Conservation (phyloP, 176 grass and related monocot species). For the Puya raimondii region DNA sequence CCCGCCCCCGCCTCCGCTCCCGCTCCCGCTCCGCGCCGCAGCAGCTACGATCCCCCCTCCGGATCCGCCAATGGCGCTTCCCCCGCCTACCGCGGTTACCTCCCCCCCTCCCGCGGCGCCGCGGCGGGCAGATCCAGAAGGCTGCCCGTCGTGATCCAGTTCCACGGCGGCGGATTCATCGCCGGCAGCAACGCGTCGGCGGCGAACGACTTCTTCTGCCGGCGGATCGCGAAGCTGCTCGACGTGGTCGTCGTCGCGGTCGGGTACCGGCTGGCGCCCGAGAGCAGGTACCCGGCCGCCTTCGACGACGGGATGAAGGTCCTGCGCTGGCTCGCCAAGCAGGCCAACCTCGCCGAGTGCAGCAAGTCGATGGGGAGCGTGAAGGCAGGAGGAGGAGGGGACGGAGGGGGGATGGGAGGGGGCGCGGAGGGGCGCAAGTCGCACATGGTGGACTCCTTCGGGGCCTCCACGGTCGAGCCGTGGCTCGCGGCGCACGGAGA, state of each 20-base stretch:
- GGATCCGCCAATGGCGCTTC: not conserved
- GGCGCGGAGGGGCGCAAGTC: slow-evolving; percentile 37
- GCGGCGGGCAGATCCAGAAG: slow-evolving; percentile 19
- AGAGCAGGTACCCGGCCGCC: slow-evolving; percentile 70
- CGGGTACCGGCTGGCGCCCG: slow-evolving; percentile 68
- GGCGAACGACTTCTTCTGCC: slow-evolving; percentile 77
- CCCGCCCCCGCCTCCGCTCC: not conserved
- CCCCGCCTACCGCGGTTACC: slow-evolving; percentile 42
- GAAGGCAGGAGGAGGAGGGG: not conserved
- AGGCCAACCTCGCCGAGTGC: slow-evolving; percentile 51
- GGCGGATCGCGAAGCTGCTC: slow-evolving; percentile 75
- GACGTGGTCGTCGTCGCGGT: slow-evolving; percentile 70
- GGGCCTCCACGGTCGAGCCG: slow-evolving; percentile 67
- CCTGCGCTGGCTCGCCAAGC: slow-evolving; percentile 76
- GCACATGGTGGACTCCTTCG: slow-evolving; percentile 51
- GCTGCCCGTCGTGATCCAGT: slow-evolving; percentile 79
- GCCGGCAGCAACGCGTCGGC: slow-evolving; percentile 57
- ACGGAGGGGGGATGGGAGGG: not conserved
- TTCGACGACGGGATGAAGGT: slow-evolving; percentile 87
- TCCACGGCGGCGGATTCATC: slow-evolving; percentile 74
- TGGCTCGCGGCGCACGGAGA: slow-evolving; percentile 86
- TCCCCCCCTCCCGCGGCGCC: slow-evolving; percentile 34
- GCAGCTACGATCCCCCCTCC: not conserved
- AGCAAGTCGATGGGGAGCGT: slow-evolving; percentile 6
- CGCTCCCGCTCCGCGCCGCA: not conserved